Base-by-base conservation (phyloP, 2,329 filamentous ascomycete genomes). In the Catunica adiposa region DNA sequence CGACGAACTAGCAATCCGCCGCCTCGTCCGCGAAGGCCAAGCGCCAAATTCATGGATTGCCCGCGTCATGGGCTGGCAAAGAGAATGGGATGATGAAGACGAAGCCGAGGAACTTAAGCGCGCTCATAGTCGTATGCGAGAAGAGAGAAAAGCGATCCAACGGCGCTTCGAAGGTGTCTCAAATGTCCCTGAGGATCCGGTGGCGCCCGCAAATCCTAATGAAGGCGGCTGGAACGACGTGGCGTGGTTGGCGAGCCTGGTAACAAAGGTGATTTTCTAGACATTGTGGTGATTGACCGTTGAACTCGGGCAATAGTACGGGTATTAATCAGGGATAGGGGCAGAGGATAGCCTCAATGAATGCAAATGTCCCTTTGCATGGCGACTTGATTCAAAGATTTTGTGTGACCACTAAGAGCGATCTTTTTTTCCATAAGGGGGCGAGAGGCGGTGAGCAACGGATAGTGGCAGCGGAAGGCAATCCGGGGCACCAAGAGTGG, bases 191-290 rank as follows among this genome's bases (percentile, higher is more conserved):
- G 69, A 73, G 51, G 73, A 76, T 51, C 66, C 66, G 7, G 68
- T 80, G 63, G 76, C 63, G 31, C 69, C 72, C 8, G 69, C 70
- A 53, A 73, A 72, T 42, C 69, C 71, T 6, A 73, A 82, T 54
- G 74, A 78, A 46, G 79, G 78, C 15, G 75, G 75, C 7, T 84
- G 80, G 81, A 73, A 77, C 57, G 82, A 84, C 65, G 81, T 80
- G 26, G 79, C 80, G 15, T 85, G 81, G 82, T 66, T 85, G 51
- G 66, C 84, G 56, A 81, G 74, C 60, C 79, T 84, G 60, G 80
- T 80, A 9, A 74, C 75, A 23, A 81, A 79, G 63, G 76, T 82
- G 47, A 68, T 82, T 61, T 71, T 82, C 59, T 80, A 11, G 11
- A 11, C 5, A 5, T 34, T 11, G 11, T 5, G 11, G 29, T 34